Conservation (phyloP, 2,329 filamentous ascomycete genomes). For the Xylariaceae sp. region DNA sequence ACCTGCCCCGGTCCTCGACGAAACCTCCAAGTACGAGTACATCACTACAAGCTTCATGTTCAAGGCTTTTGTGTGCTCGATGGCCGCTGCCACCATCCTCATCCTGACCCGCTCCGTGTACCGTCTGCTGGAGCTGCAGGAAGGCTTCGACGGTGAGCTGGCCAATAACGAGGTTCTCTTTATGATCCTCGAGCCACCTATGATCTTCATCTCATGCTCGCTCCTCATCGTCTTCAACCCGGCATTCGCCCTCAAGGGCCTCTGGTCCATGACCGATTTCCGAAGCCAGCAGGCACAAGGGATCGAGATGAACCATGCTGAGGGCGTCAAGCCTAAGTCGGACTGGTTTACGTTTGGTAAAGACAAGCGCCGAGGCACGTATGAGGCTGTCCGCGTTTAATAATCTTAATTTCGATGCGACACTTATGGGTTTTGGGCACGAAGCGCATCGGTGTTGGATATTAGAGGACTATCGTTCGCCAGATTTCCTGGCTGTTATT, state of each 20-base stretch:
- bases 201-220: not conserved
- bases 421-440: no score
- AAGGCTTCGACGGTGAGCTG: not conserved
- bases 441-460: no score
- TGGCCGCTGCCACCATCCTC: not conserved
- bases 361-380: not conserved
- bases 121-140: constrained; percentile 1
- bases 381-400: not conserved
- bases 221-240: not conserved
- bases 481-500: no score
- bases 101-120: not conserved
- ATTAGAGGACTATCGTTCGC: no score
- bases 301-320: not conserved
- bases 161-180: constrained; percentile 1
- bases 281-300: not conserved
- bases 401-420: not conserved
- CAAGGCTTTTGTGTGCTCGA: not conserved
- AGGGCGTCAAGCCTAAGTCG: not conserved
- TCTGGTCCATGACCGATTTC: not conserved
- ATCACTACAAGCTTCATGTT: not conserved
- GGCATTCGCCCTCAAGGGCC: not conserved
- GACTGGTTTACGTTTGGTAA: not conserved
- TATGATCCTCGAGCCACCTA: not conserved
- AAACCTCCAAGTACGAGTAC: not conserved
- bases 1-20: not conserved